Conservation (phyloP, 1,284 basidiomycete species). For the Cutaneotrichosporon mucoides region DNA sequence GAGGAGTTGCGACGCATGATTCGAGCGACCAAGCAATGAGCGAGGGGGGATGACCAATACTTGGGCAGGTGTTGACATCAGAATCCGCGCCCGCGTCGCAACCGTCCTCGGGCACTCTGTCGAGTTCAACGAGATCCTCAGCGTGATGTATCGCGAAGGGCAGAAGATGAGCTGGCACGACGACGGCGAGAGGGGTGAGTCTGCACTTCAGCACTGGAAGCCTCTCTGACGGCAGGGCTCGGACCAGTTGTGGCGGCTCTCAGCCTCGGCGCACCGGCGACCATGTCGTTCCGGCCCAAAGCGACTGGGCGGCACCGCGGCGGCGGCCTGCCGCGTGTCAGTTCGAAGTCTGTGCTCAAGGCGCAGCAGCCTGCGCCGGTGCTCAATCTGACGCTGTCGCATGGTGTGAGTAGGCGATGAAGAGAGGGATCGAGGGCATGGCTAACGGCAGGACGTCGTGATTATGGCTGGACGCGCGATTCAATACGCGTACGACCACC, state of each 20-base stretch:
- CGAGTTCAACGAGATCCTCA: slow-evolving; percentile 42
- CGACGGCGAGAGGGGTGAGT: slow-evolving; percentile 41
- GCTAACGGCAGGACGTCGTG: slow-evolving; percentile 31
- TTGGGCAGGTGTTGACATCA: slow-evolving; percentile 8
- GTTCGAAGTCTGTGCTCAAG: neutral
- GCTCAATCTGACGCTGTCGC: slow-evolving; percentile 10
- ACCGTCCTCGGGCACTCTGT: slow-evolving; percentile 21
- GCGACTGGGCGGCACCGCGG: slow-evolving; percentile 4
- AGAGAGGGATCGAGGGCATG: neutral
- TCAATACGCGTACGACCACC: slow-evolving; percentile 36
- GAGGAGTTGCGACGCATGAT: too few species aligned
- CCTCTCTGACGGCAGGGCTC: slow-evolving; percentile 25
- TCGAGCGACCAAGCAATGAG: too few species aligned
- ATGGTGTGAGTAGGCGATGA: slow-evolving; percentile 10
- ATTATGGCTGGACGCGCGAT: slow-evolving; percentile 39
- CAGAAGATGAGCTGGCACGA: slow-evolving; percentile 49
- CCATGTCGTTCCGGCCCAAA: slow-evolving; percentile 39
- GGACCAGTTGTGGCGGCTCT: slow-evolving; percentile 41
- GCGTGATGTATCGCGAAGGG: slow-evolving; percentile 43
- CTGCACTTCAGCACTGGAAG: neutral
- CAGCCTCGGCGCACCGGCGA: slow-evolving; percentile 33
- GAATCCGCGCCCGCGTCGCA: slow-evolving; percentile 20
- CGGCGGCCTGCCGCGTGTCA: too few species aligned
- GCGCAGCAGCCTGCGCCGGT: slow-evolving; percentile 2
- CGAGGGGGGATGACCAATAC: too few species aligned